Conservation (phyloP, 192 early-diverging fungal genomes). For the Podila horticola region DNA sequence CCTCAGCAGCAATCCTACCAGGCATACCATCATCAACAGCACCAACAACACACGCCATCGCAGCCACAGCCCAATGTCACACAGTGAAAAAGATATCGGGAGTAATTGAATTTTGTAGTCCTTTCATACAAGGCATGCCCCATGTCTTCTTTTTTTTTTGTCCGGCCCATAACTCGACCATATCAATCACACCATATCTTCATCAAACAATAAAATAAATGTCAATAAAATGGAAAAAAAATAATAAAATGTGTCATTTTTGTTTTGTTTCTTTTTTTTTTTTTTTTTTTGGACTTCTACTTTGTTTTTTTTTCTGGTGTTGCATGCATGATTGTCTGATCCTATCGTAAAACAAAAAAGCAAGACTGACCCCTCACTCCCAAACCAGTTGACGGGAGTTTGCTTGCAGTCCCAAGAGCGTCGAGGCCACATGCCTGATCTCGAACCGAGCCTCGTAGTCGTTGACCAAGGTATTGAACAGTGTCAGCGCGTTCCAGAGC, state of each 20-base stretch:
- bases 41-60: slow-evolving; percentile 10
- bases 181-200: neutral
- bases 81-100: no score
- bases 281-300: neutral
- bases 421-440: slow-evolving; percentile 28
- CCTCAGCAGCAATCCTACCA: slow-evolving; percentile 16
- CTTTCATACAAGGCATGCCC: no score
- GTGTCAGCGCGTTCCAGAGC: slow-evolving; percentile 36
- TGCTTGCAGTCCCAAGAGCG: slow-evolving; percentile 34
- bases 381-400: slow-evolving; percentile 42
- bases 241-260: neutral
- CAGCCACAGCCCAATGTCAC: no score
- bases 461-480: slow-evolving; percentile 39
- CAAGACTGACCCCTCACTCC: neutral
- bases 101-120: no score
- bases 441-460: slow-evolving; percentile 37
- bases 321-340: neutral
- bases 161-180: no score
- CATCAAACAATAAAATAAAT: no score
- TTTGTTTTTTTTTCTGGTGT: neutral
- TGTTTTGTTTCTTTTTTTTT: neutral
- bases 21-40: neutral
- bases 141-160: no score
- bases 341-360: no score
- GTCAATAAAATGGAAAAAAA: neutral